phyloP scores from a whole-genome alignment of 176 grass and related monocot genomes.

The Avena insularis region DNA sequence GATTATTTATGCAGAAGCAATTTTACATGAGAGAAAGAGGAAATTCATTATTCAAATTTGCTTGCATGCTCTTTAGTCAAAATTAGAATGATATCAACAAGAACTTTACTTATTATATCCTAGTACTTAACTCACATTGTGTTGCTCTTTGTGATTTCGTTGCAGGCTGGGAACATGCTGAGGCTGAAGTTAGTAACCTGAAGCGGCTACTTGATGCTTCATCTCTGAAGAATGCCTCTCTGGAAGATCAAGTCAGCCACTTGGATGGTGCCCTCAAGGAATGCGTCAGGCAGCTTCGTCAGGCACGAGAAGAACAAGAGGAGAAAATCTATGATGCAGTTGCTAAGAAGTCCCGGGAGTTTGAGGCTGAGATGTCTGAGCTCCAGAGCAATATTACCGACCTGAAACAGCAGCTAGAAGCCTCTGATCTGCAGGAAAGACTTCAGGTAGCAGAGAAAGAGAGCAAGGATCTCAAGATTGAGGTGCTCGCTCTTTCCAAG shows the following conservation, averaged over 20 bases:
- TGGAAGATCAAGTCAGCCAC: slow-evolving; percentile 77
- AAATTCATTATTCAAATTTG: neutral
- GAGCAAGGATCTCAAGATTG: slow-evolving; percentile 63
- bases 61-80: neutral
- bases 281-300: slow-evolving; percentile 93
- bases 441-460: slow-evolving; percentile 65
- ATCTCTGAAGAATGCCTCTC: slow-evolving; percentile 65
- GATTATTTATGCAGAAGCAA: slow-evolving; percentile 22
- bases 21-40: slow-evolving; percentile 11
- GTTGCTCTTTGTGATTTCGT: slow-evolving; percentile 33
- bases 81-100: slow-evolving; percentile 6
- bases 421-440: slow-evolving; percentile 58
- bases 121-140: slow-evolving; percentile 17
- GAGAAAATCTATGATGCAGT: slow-evolving; percentile 69
- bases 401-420: slow-evolving; percentile 63
- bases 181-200: slow-evolving; percentile 72
- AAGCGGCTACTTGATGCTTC: slow-evolving; percentile 78
- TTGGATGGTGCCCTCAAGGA: slow-evolving; percentile 91
- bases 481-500: slow-evolving; percentile 53
- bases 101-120: neutral
- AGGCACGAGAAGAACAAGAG: slow-evolving; percentile 77
- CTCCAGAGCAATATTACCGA: slow-evolving; percentile 60
- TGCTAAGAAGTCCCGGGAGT: slow-evolving; percentile 56
- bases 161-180: slow-evolving; percentile 96
- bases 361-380: slow-evolving; percentile 57